Conservation (phyloP, 2,329 filamentous ascomycete species). For the Sclerotinia minor region DNA sequence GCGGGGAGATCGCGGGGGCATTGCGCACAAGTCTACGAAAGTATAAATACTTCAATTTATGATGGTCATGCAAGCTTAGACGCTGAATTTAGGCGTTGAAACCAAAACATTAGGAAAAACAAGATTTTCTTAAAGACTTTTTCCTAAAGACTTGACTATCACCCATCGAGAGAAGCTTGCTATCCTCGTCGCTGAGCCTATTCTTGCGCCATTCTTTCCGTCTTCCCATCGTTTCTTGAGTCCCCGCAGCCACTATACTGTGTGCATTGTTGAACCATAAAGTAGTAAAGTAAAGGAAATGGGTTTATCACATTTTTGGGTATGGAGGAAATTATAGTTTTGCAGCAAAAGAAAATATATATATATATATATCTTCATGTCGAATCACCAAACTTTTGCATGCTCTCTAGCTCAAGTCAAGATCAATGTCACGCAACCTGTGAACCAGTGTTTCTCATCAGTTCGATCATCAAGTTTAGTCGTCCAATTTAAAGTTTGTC, state of each 20-base stretch:
- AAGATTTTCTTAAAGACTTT: background rate
- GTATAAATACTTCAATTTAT: background rate
- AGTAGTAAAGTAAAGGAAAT: too few relatives aligned
- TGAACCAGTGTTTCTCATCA: background rate
- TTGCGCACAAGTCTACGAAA: background rate
- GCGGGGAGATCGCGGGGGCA: background rate
- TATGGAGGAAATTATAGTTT: background rate
- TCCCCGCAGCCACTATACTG: too few relatives aligned
- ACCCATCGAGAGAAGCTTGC: background rate
- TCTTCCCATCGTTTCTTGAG: background rate
- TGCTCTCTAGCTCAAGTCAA: background rate
- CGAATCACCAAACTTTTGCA: background rate
- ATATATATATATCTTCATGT: too few relatives aligned
- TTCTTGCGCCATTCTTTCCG: too few relatives aligned
- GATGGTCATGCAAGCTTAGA: background rate
- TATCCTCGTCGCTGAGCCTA: too few relatives aligned
- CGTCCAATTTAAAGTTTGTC: constrained; percentile 3
- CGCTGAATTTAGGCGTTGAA: background rate
- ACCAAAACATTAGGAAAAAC: background rate
- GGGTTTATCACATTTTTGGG: background rate
- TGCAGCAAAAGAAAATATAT: background rate
- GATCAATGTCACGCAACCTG: background rate
- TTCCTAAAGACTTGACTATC: background rate
- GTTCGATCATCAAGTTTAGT: background rate
- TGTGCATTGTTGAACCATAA: too few relatives aligned